Percentiles rank a stretch among this genome's conserved stretches.
phyloP scores from a whole-genome alignment of 108 stramenopile species.

The Poteriospumella lacustris region DNA sequence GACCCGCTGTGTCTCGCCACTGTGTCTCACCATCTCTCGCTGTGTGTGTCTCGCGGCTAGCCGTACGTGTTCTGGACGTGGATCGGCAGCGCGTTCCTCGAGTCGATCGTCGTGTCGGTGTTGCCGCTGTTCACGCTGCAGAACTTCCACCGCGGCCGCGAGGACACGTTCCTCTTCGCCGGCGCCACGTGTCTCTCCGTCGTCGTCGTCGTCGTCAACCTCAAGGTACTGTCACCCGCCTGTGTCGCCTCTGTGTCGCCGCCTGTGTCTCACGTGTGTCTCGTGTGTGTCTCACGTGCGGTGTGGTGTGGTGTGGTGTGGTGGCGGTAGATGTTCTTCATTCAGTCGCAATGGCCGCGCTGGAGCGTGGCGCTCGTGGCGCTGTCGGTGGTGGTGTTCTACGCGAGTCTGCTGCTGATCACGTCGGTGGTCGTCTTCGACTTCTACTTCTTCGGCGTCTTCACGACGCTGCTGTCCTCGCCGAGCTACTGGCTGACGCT shows the following conservation, averaged over 20 bases:
- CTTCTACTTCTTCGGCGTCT: no score
- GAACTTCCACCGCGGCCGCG: neutral
- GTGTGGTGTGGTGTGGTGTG: no score
- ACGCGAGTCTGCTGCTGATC: neutral
- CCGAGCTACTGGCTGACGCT: constrained; percentile 17
- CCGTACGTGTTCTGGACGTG: constrained; percentile 20
- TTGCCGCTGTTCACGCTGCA: constrained; percentile 16
- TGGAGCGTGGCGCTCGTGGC: neutral
- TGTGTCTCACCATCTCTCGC: neutral
- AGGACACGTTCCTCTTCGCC: neutral
- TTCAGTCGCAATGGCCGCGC: neutral
- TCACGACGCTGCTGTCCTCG: neutral
- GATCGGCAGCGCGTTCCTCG: constrained; percentile 11
- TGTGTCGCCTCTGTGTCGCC: neutral
- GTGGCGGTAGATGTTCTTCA: constrained; percentile 17
- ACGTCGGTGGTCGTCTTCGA: neutral
- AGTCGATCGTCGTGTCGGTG: neutral
- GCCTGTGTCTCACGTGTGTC: no score
- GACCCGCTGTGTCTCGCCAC: neutral
- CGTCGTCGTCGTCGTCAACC: constrained; percentile 20
- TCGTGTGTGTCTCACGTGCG: no score
- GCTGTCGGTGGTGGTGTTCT: neutral
- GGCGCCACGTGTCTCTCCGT: constrained; percentile 1
- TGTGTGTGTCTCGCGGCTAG: neutral
- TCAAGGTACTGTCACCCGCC: constrained; percentile 1